Evolutionary conservation across 2,329 filamentous ascomycete species (phyloP).

Genomic region (Fusarium torreyae): DNA sequence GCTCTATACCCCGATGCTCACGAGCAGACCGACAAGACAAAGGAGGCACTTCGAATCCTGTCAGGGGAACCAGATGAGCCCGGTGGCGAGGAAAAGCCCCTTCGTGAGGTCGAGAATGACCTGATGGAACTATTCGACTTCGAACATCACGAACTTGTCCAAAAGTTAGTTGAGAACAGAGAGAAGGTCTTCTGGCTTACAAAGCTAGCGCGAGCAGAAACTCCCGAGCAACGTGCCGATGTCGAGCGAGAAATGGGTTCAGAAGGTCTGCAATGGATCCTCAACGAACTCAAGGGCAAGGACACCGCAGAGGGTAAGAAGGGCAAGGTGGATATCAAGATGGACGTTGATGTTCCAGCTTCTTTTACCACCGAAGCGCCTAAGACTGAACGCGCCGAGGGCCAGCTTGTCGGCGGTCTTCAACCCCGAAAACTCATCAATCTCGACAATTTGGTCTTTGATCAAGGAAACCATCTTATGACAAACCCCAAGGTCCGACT

Average conservation of each 20-base stretch:
- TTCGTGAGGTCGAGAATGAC: conserved; percentile 97
- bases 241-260: conserved; percentile 94
- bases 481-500: conserved; percentile 97
- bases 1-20: conserved; percentile 91
- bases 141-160: conserved; percentile 93
- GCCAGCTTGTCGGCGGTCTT: conserved; percentile 82
- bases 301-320: conserved; percentile 72
- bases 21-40: conserved; percentile 92
- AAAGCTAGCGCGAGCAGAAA: conserved; percentile 84
- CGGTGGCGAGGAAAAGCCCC: conserved; percentile 84
- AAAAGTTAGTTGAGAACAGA: conserved; percentile 90
- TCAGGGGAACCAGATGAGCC: conserved; percentile 79
- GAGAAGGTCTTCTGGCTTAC: conserved; percentile 98
- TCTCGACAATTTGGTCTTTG: conserved; percentile 95
- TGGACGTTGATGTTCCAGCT: conserved; percentile 87
- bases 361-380: conserved; percentile 66
- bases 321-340: conserved; percentile 88
- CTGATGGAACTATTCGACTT: conserved; percentile 99
- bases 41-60: conserved; percentile 85
- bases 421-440: conserved; percentile 92
- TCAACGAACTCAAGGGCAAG: conserved; percentile 89
- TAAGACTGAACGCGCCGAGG: conserved; percentile 73
- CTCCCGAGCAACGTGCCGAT: conserved; percentile 80
- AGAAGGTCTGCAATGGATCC: conserved; percentile 86
- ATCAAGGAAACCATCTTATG: conserved; percentile 99